Evolutionary conservation across 78 protist genomes (phyloP).

Genomic region (Cavenderia fasciculata): DNA sequence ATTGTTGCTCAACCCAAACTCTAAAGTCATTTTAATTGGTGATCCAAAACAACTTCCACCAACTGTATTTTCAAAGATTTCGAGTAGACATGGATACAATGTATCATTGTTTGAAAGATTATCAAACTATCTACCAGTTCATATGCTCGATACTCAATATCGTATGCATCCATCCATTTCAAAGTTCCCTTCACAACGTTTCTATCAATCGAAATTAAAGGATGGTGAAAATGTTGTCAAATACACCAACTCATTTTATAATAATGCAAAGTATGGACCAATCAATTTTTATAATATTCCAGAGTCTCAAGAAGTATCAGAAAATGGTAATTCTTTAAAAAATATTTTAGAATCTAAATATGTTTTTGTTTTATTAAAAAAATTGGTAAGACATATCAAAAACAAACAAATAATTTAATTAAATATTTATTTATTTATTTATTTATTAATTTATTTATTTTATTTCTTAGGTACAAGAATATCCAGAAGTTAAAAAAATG

Average conservation of each 20-base stretch:
- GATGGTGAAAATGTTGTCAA: constrained; percentile 31
- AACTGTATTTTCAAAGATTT: background rate
- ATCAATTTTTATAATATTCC: background rate
- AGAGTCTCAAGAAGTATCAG: background rate
- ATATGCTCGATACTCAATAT: constrained; percentile 78
- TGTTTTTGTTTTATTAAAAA: background rate
- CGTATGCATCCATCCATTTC: constrained; percentile 91
- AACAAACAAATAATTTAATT: too few species aligned
- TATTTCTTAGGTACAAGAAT: too few species aligned
- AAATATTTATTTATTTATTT: too few species aligned
- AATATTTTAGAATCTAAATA: background rate
- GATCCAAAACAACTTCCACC: constrained; percentile 38
- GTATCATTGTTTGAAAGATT: constrained; percentile 16
- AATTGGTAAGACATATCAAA: too few species aligned
- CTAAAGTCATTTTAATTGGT: constrained; percentile 1
- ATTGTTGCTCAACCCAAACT: background rate
- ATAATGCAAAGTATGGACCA: background rate
- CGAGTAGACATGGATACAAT: background rate
- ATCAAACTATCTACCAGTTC: background rate
- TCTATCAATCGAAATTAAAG: constrained; percentile 70
- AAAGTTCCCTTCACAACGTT: constrained; percentile 77
- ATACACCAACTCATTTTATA: background rate
- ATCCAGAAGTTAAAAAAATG: background rate
- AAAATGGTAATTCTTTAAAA: background rate
- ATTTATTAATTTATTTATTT: too few species aligned